Percentiles rank a stretch among this genome's conserved stretches.
Evolutionary conservation across 23 red algal species (phyloP).

Genomic region (Pyropia yezoensis): DNA sequence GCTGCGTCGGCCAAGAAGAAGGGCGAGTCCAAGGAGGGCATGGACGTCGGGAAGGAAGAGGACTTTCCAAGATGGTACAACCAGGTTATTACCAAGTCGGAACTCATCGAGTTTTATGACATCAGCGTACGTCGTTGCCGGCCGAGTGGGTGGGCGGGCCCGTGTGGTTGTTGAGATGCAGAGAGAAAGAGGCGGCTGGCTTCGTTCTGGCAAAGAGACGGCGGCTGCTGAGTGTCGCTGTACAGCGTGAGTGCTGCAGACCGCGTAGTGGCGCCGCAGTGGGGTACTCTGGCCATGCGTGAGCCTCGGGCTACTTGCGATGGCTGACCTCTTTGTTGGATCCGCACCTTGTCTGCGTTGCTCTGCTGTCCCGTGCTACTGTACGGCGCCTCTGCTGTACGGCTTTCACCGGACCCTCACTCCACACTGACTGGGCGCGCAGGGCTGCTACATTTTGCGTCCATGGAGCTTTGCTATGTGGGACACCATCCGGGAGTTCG

Average conservation of each 20-base stretch:
- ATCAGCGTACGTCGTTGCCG: slow-evolving; percentile 27
- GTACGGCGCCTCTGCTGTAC: background rate
- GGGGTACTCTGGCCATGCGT: no score
- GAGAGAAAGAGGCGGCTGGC: no score
- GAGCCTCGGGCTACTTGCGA: no score
- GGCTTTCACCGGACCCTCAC: background rate
- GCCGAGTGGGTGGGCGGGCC: no score
- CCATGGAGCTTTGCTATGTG: slow-evolving; percentile 89
- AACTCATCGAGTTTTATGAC: slow-evolving; percentile 99
- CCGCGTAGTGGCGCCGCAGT: no score
- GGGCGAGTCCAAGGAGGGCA: slow-evolving; percentile 64
- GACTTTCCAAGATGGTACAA: slow-evolving; percentile 91
- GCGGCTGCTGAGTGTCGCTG: background rate
- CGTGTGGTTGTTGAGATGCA: no score
- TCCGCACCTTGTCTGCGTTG: background rate
- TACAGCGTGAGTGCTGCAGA: background rate
- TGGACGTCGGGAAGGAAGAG: slow-evolving; percentile 69
- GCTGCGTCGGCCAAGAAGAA: slow-evolving; percentile 29
- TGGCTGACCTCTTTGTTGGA: no score
- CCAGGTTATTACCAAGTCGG: slow-evolving; percentile 84
- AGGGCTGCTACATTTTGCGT: slow-evolving; percentile 94
- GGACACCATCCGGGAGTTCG: slow-evolving; percentile 78
- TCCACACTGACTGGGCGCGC: no score
- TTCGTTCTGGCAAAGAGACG: background rate
- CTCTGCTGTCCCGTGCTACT: background rate